phyloP scores from a whole-genome alignment of 2,329 filamentous ascomycete genomes.

The Pseudocercospora eumusae region DNA sequence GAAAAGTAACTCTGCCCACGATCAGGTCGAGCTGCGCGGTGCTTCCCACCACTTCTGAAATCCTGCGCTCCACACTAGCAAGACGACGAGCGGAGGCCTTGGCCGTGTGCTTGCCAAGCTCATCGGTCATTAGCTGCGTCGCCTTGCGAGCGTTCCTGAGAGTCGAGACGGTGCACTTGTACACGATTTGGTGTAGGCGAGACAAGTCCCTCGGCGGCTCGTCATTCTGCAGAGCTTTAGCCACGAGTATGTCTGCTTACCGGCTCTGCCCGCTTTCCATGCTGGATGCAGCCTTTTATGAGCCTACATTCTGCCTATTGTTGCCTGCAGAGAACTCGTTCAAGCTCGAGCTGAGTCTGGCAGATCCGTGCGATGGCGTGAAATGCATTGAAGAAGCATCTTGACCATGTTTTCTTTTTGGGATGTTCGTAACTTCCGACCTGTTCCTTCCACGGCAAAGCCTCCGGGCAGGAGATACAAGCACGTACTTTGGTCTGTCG shows the following conservation, averaged over 20 bases:
- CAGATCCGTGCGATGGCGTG: background rate
- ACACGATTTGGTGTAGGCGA: background rate
- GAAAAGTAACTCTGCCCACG: background rate
- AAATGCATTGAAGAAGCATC: background rate
- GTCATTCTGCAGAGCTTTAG: background rate
- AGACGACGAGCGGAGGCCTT: background rate
- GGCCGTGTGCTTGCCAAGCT: background rate
- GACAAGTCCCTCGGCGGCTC: background rate
- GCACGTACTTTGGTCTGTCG: slow-evolving; percentile 8
- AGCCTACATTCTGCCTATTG: background rate
- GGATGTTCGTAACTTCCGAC: slow-evolving; percentile 10
- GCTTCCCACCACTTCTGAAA: background rate
- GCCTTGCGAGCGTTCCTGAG: background rate
- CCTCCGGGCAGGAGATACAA: slow-evolving; percentile 13
- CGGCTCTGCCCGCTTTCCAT: too few species aligned
- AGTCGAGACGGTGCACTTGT: background rate
- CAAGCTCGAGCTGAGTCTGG: background rate
- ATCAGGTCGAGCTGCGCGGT: background rate
- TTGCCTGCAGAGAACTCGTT: background rate
- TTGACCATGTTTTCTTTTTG: background rate
- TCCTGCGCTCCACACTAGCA: background rate
- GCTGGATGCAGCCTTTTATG: background rate
- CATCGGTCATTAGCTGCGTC: background rate
- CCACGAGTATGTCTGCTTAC: background rate
- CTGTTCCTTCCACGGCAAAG: slow-evolving; percentile 10